A percentile compares a stretch with the other conserved stretches of the same genome.
These are phyloP conservation scores for Acrodontium crateriforme DNA, from an alignment of 2,329 filamentous ascomycete genomes.

Conservation along the genomic window DNA sequence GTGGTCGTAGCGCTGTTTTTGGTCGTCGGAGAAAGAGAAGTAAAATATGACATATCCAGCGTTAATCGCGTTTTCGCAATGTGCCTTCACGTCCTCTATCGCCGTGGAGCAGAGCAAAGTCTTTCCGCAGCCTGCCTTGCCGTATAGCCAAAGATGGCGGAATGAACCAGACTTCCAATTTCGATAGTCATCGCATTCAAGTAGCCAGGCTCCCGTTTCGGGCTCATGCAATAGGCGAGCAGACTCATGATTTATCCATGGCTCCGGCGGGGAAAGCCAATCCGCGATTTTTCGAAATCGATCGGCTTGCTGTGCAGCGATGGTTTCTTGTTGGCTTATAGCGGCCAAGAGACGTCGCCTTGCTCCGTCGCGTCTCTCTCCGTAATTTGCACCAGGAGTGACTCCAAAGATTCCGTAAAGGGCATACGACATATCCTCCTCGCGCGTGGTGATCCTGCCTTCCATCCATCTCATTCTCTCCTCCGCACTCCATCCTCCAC, in stretches of 20 bases:
- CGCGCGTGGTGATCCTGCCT: conserved; percentile 3
- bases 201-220: conserved; percentile 12
- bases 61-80: conserved; percentile 3
- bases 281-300: conserved; percentile 4
- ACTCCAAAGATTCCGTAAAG: conserved; percentile 7
- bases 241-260: conserved; percentile 7
- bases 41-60: conserved; percentile 10
- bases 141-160: conserved; percentile 9
- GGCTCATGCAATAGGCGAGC: conserved; percentile 9
- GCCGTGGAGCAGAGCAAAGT: conserved; percentile 12
- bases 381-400: conserved; percentile 4
- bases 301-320: conserved; percentile 1
- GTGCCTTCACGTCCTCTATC: conserved; percentile 8
- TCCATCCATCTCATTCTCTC: conserved; percentile 8
- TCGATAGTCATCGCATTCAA: conserved; percentile 6
- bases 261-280: conserved; percentile 11
- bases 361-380: conserved; percentile 5
- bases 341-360: conserved; percentile 3
- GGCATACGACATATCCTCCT: conserved; percentile 8
- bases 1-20: conserved; percentile 9
- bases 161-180: conserved; percentile 6
- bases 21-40: conserved; percentile 13
- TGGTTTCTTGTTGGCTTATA: background rate
- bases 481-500: conserved; percentile 3
- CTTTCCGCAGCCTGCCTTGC: conserved; percentile 13